Evolutionary conservation across 2,329 filamentous ascomycete genomes (phyloP).

Genomic region (Aspergillus sp.): DNA sequence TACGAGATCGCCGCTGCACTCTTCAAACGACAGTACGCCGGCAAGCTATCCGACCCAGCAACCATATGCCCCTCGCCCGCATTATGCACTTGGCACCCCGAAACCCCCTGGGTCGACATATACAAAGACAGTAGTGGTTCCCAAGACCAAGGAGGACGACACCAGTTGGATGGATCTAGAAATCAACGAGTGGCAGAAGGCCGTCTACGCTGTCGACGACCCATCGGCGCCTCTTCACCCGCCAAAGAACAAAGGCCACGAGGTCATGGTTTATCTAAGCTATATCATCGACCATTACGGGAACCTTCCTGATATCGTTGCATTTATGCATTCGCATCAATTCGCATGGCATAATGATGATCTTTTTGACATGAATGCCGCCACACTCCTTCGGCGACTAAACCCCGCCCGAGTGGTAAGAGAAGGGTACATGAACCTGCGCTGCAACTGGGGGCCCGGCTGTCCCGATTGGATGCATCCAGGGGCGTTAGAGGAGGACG

Average conservation of each 20-base stretch:
- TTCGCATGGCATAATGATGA: constrained; percentile 53
- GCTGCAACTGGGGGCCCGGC: constrained; percentile 50
- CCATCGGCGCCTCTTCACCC: constrained; percentile 41
- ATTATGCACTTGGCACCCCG: constrained; percentile 26
- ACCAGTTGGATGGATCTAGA: constrained; percentile 46
- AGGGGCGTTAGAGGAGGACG: constrained; percentile 28
- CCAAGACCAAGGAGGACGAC: constrained; percentile 44
- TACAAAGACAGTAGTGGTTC: constrained; percentile 46
- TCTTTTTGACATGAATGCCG: constrained; percentile 42
- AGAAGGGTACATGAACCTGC: constrained; percentile 51
- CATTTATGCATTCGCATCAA: constrained; percentile 52
- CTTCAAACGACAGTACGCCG: constrained; percentile 11
- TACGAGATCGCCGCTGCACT: constrained; percentile 5
- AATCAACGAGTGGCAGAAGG: constrained; percentile 39
- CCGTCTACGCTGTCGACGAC: constrained; percentile 47
- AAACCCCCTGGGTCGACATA: constrained; percentile 43
- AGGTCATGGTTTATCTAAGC: constrained; percentile 54
- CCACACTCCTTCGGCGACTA: constrained; percentile 42
- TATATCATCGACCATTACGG: constrained; percentile 57
- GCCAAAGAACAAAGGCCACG: constrained; percentile 52
- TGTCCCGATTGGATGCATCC: constrained; percentile 52
- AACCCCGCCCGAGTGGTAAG: constrained; percentile 43
- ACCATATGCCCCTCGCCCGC: constrained; percentile 20
- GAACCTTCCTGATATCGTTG: constrained; percentile 46
- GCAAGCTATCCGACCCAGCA: constrained; percentile 7